These are phyloP conservation scores for Colletotrichum godetiae DNA, from an alignment of 2,329 filamentous ascomycete genomes.

Conservation along the genomic window DNA sequence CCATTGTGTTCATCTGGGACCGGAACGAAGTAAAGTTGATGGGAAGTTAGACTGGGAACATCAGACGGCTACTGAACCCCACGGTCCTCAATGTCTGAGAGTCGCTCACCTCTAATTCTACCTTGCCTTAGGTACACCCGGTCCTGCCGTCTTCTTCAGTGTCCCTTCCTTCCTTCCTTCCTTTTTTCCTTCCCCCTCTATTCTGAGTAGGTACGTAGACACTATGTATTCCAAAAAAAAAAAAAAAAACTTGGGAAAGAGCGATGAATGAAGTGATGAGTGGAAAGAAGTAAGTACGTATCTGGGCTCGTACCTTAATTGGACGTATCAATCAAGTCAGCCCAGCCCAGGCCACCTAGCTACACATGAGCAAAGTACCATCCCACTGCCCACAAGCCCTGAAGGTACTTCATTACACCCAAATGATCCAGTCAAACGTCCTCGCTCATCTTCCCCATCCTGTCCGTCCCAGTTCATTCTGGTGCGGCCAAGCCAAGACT, in stretches of 20 bases:
- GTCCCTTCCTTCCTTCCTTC: not conserved
- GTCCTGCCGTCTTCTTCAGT: not conserved
- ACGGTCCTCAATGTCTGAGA: not conserved
- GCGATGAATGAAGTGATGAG: not conserved
- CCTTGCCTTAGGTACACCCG: not conserved
- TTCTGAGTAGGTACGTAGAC: no score
- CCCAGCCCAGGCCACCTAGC: constrained; percentile 12
- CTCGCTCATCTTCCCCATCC: constrained; percentile 13
- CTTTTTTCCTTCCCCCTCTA: no score
- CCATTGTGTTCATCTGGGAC: not conserved
- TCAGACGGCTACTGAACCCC: not conserved
- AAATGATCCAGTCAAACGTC: not conserved
- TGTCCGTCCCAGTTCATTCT: constrained; percentile 15
- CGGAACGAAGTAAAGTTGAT: not conserved
- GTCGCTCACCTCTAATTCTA: not conserved
- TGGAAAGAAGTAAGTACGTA: not conserved
- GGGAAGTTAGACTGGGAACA: not conserved
- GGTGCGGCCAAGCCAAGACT: constrained; percentile 32
- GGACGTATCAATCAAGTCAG: constrained; percentile 23
- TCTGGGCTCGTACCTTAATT: constrained; percentile 31
- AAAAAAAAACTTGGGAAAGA: not conserved
- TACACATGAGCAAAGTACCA: not conserved
- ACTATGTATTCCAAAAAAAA: no score
- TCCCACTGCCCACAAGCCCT: not conserved
- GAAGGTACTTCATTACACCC: not conserved